Percentiles rank a stretch among this genome's conserved stretches.
Evolutionary conservation across 495 filamentous ascomycete species (phyloP).

Genomic region (Elaphomyces granulatus): DNA sequence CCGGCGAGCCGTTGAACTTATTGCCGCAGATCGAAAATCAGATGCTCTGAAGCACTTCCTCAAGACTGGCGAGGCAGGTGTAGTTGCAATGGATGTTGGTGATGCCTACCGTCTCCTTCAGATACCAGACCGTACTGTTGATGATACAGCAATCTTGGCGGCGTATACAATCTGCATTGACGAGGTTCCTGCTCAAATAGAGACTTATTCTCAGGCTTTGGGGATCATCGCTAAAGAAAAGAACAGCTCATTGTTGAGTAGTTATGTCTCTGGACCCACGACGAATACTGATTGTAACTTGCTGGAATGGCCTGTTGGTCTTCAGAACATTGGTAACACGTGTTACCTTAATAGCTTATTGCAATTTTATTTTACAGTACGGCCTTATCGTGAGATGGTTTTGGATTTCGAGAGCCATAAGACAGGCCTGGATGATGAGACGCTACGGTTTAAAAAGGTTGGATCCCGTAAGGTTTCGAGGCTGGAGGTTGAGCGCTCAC

Average conservation of each 20-base stretch:
- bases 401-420: constrained; percentile 53
- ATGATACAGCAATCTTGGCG: constrained; percentile 36
- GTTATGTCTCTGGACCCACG: constrained; percentile 21
- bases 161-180: constrained; percentile 35
- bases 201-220: constrained; percentile 36
- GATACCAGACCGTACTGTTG: constrained; percentile 37
- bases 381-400: constrained; percentile 66
- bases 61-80: constrained; percentile 36
- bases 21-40: constrained; percentile 43
- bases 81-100: constrained; percentile 41
- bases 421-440: constrained; percentile 47
- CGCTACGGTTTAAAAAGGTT: constrained; percentile 47
- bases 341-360: constrained; percentile 96
- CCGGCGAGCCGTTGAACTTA: constrained; percentile 39
- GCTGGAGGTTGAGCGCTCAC: constrained; percentile 51
- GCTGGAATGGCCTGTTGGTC: constrained; percentile 56
- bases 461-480: constrained; percentile 43
- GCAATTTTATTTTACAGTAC: constrained; percentile 88
- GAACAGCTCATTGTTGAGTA: constrained; percentile 28
- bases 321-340: constrained; percentile 90
- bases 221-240: constrained; percentile 35
- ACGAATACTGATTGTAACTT: constrained; percentile 21
- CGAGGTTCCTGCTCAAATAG: constrained; percentile 34
- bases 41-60: constrained; percentile 38
- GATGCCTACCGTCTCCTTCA: constrained; percentile 44